Evolutionary conservation across 805 yeast species (phyloP).

Genomic region (Middelhovenomyces tepae): DNA sequence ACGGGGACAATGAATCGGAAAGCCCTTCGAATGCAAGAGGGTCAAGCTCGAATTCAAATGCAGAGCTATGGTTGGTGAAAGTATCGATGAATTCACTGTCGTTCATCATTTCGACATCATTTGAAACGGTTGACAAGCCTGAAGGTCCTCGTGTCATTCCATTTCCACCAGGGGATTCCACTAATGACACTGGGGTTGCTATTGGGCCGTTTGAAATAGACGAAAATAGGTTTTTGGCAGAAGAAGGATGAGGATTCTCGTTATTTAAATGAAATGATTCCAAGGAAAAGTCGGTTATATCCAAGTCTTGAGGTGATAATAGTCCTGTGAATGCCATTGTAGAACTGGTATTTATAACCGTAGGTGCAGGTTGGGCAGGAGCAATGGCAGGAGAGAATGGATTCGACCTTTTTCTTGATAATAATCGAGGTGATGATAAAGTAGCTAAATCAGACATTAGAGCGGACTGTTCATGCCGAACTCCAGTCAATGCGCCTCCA

Average conservation of each 20-base stretch:
- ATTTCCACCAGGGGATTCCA: constrained; percentile 3
- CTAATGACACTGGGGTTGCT: constrained; percentile 4
- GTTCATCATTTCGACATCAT: neutral
- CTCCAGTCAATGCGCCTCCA: no score
- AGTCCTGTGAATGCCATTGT: no score
- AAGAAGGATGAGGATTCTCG: neutral
- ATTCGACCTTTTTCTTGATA: constrained; percentile 2
- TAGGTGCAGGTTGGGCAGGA: neutral
- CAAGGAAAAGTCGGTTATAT: no score
- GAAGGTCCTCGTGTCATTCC: neutral
- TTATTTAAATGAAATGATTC: no score
- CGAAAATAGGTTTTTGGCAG: neutral
- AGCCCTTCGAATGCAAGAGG: constrained; percentile 44
- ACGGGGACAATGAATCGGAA: constrained; percentile 11
- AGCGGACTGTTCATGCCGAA: no score
- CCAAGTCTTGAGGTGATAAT: no score
- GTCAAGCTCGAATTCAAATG: constrained; percentile 34
- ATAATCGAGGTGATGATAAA: neutral
- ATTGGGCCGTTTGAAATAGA: neutral
- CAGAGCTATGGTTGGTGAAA: constrained; percentile 10
- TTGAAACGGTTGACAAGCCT: neutral
- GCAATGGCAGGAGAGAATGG: constrained; percentile 1
- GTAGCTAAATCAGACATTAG: no score
- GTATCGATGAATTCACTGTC: neutral
- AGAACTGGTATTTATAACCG: neutral